A percentile compares a stretch with the other conserved stretches of the same genome.
Evolutionary conservation across 2,329 filamentous ascomycete species (phyloP).

Genomic region (Pseudogymnoascus sp.): DNA sequence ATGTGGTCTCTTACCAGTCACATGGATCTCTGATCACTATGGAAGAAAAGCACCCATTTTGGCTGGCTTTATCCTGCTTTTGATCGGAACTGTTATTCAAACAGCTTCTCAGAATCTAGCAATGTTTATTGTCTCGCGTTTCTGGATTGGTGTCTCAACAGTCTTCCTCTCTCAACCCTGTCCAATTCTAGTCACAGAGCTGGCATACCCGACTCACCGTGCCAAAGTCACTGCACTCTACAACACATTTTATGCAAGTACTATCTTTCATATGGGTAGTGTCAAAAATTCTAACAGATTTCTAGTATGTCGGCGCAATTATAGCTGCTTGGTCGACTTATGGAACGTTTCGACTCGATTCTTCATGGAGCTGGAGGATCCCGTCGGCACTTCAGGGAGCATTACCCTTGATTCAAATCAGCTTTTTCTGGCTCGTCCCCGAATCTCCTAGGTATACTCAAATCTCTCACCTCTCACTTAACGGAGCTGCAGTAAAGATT

Average conservation of each 20-base stretch:
- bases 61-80: slow-evolving; percentile 30
- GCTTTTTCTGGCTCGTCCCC: not conserved
- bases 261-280: not conserved
- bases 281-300: not conserved
- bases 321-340: slow-evolving; percentile 37
- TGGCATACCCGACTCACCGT: slow-evolving; percentile 49
- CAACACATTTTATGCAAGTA: slow-evolving; percentile 33
- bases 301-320: slow-evolving; percentile 35
- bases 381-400: slow-evolving; percentile 40
- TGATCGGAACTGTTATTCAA: slow-evolving; percentile 38
- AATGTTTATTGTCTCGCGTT: slow-evolving; percentile 37
- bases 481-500: slow-evolving; percentile 27
- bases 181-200: slow-evolving; percentile 46
- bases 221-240: slow-evolving; percentile 47
- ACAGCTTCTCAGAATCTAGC: slow-evolving; percentile 32
- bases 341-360: slow-evolving; percentile 33
- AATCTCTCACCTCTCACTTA: not conserved
- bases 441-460: not conserved
- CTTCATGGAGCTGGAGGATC: slow-evolving; percentile 35
- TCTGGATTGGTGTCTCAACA: slow-evolving; percentile 30
- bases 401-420: slow-evolving; percentile 39
- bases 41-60: slow-evolving; percentile 28
- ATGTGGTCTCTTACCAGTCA: slow-evolving; percentile 33
- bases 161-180: slow-evolving; percentile 23
- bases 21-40: slow-evolving; percentile 34